Evolutionary conservation across 73 alveolate species (phyloP).

Genomic region (Halteria grandinella): DNA sequence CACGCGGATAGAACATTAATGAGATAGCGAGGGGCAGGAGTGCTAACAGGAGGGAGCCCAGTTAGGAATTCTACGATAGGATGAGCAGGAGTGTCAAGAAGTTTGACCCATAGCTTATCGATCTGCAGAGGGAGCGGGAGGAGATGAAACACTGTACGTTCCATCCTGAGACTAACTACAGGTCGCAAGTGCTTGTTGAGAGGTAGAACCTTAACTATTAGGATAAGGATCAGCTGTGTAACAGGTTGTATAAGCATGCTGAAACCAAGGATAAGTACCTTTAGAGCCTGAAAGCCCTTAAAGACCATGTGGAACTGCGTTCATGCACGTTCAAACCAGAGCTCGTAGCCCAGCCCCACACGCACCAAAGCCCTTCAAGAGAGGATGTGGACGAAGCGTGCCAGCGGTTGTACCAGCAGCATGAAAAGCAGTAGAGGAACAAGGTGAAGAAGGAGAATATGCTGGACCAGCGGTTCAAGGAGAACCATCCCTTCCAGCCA

Average conservation of each 20-base stretch:
- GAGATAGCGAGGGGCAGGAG: background rate
- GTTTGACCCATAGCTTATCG: slow-evolving; percentile 1
- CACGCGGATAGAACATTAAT: background rate
- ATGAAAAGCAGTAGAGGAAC: slow-evolving; percentile 6
- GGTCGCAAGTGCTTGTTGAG: slow-evolving; percentile 5
- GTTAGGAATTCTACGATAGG: slow-evolving; percentile 15
- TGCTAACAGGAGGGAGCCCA: slow-evolving; percentile 14
- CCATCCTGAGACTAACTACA: slow-evolving; percentile 26
- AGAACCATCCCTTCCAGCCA: slow-evolving; percentile 38
- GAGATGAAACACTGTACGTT: slow-evolving; percentile 44
- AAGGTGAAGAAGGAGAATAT: slow-evolving; percentile 11
- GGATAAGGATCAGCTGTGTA: slow-evolving; percentile 24
- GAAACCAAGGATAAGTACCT: slow-evolving; percentile 25
- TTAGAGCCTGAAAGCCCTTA: background rate
- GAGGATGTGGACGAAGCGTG: background rate
- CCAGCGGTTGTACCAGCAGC: background rate
- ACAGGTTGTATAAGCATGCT: slow-evolving; percentile 29
- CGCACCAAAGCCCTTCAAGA: background rate
- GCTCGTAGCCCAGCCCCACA: background rate
- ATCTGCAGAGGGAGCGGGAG: slow-evolving; percentile 24
- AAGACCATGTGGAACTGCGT: slow-evolving; percentile 39
- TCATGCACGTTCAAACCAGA: slow-evolving; percentile 43
- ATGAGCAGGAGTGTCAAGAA: slow-evolving; percentile 12
- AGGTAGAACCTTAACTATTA: background rate
- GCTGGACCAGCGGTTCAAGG: slow-evolving; percentile 20